Base-by-base conservation (phyloP, 192 early-diverging fungal species). In the Phycomyces nitens region DNA sequence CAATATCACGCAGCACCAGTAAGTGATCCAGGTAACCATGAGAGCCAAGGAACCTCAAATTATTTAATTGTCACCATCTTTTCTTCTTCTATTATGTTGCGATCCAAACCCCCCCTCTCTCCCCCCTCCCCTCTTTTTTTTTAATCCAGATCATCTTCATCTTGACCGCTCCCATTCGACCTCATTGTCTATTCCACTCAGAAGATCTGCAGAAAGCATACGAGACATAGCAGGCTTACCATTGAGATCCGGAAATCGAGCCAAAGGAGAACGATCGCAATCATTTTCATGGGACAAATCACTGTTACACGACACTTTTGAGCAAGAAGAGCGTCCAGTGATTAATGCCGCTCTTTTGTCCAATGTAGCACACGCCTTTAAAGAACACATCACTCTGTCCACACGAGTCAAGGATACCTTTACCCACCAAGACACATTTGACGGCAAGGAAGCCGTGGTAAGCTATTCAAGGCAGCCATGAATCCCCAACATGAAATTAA, bases 361-460 rank as follows among this genome's bases (percentile, higher is more conserved):
- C 16, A 70, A 81, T 51, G 87, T 93, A 7, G 86, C 90, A 8
- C 78, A 77, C 43, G 77, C 82, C 8, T 88, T 93, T 67, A 78
- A 79, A 22, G 74, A 75, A 26, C 68, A 82, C 8, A 68, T 93
- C 23, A 79, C 78, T 5, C 60, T 85, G 20, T 76, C 79, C 43
- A 88, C 86, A 6, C 84, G 86, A 49, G 78, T 80, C 40, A 90
- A 91, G 61, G 91, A 95, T 59, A 82, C 80, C 11, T 73, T 95
- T 16, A 90, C 92, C 69, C 91, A 96, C 70, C 82, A 84, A 49
- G 82, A 88, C 44, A 88, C 83, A 66, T 97, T 98, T 76, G 82
- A 88, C 53, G 96, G 96, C 20, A 79, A 81, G 47, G 91, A 94
- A 18, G 96, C 91, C 29, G 91, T 98, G 64, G 91, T 92, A 78